Evolutionary conservation across 768 basidiomycete species (phyloP).

Genomic region (Hypholoma fasciculare): DNA sequence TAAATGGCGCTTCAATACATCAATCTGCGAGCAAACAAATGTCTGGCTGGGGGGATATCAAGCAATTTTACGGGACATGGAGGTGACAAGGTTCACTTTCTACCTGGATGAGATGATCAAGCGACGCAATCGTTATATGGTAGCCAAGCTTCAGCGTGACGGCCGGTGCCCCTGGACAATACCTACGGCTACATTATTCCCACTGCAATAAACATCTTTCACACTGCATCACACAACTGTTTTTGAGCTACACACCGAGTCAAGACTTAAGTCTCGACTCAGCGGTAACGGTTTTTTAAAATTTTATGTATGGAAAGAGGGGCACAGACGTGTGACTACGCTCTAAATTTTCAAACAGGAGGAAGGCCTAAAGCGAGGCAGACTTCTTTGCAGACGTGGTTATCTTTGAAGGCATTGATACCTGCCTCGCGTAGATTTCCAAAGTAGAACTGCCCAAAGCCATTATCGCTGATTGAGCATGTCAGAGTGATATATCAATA

Average conservation of each 20-base stretch:
- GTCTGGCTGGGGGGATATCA: conserved; percentile 23
- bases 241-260: no score
- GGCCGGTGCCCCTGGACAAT: no score
- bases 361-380: neutral
- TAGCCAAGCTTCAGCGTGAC: no score
- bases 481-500: neutral
- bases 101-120: no score
- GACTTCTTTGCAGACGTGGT: neutral
- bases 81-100: neutral
- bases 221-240: no score
- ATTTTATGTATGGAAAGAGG: no score
- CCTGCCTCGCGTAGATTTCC: neutral
- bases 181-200: no score
- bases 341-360: neutral
- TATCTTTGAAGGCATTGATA: neutral
- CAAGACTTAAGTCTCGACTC: no score
- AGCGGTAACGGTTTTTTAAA: no score
- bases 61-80: neutral
- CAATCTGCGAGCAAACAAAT: conserved; percentile 34
- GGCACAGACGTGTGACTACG: no score
- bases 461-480: neutral
- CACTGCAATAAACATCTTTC: no score
- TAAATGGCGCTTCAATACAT: conserved; percentile 28
- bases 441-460: neutral
- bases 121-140: no score